These are phyloP conservation scores for Tylopilus cervinicoccineus DNA, from an alignment of 768 basidiomycete genomes.

Conservation along the genomic window DNA sequence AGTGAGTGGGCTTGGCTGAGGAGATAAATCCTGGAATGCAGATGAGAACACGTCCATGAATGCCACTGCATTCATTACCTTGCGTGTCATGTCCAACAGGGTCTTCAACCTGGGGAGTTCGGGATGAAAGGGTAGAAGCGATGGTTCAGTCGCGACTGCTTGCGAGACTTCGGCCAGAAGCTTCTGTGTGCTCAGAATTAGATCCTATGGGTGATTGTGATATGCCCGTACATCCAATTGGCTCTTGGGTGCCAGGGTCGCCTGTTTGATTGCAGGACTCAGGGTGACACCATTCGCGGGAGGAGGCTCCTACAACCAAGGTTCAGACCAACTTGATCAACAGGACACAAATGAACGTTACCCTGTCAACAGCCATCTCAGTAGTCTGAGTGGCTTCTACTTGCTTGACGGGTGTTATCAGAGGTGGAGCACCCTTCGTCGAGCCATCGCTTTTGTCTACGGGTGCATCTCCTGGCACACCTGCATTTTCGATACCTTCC, in stretches of 20 bases:
- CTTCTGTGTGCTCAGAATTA: constrained; percentile 19
- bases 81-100: not conserved
- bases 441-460: not conserved
- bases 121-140: constrained; percentile 23
- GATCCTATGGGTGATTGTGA: constrained; percentile 9
- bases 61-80: constrained; percentile 13
- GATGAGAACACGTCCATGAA: not conserved
- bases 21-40: constrained; percentile 13
- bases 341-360: constrained; percentile 6
- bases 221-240: constrained; percentile 27
- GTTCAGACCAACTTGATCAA: not conserved
- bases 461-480: not conserved
- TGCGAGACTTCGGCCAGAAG: constrained; percentile 28
- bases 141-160: constrained; percentile 28
- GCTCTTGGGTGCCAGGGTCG: constrained; percentile 15
- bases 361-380: constrained; percentile 20
- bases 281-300: not conserved
- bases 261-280: constrained; percentile 14
- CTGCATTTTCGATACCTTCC: constrained; percentile 15
- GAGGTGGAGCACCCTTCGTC: not conserved
- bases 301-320: constrained; percentile 6
- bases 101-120: constrained; percentile 18
- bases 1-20: constrained; percentile 22
- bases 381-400: constrained; percentile 1
- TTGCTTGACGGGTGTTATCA: constrained; percentile 2